These are phyloP conservation scores for Gremmenia infestans DNA, from an alignment of 2,329 filamentous ascomycete genomes.

Conservation along the genomic window DNA sequence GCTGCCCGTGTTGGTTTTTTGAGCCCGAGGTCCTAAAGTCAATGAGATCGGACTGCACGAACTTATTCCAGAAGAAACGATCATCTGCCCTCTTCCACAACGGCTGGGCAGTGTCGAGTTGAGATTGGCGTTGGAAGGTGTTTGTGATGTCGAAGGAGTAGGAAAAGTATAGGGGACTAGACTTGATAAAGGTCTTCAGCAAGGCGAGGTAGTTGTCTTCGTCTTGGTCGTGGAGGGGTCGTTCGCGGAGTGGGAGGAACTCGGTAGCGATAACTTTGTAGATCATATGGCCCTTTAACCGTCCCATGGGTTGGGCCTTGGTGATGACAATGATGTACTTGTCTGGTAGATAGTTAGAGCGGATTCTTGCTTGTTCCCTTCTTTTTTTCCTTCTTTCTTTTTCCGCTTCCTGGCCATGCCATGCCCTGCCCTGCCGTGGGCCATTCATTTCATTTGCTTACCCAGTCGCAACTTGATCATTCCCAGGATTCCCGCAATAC, in stretches of 20 bases:
- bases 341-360: conserved; percentile 43
- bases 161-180: conserved; percentile 93
- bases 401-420: too few species aligned
- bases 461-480: conserved; percentile 90
- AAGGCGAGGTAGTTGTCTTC: conserved; percentile 87
- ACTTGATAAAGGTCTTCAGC: conserved; percentile 75
- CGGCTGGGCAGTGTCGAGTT: conserved; percentile 64
- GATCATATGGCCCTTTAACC: conserved; percentile 91
- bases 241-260: conserved; percentile 88
- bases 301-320: conserved; percentile 85
- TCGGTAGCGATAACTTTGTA: conserved; percentile 91
- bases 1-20: conserved; percentile 60
- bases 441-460: conserved; percentile 39
- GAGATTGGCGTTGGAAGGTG: conserved; percentile 88
- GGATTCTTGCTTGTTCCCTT: neutral
- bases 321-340: conserved; percentile 97
- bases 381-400: too few species aligned
- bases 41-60: conserved; percentile 86
- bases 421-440: too few species aligned
- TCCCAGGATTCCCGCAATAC: conserved; percentile 90
- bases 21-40: conserved; percentile 68
- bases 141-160: conserved; percentile 97
- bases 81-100: conserved; percentile 92
- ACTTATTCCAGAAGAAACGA: conserved; percentile 98
- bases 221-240: conserved; percentile 83